These are phyloP conservation scores for Periconia sp. DNA, from an alignment of 2,329 filamentous ascomycete genomes.

Conservation along the genomic window DNA sequence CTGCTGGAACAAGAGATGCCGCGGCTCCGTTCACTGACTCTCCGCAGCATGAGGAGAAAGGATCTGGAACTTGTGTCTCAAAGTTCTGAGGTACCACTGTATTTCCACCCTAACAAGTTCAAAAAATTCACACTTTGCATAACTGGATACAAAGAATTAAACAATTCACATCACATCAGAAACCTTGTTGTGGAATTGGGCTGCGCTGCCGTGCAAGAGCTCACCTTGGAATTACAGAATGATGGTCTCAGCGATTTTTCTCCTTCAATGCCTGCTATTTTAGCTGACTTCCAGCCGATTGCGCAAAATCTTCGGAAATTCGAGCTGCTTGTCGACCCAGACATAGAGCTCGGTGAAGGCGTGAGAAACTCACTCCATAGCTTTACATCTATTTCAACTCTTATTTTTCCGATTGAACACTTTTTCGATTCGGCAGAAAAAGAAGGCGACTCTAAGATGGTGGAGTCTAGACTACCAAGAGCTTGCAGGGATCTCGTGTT, in stretches of 20 bases:
- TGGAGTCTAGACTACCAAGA: too few relatives aligned
- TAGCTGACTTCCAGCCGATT: not conserved
- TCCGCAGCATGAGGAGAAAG: not conserved
- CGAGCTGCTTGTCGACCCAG: too few relatives aligned
- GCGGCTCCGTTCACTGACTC: not conserved
- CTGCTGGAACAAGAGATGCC: not conserved
- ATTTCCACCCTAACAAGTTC: not conserved
- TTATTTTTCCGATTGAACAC: too few relatives aligned
- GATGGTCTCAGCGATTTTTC: not conserved
- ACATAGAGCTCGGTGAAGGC: too few relatives aligned
- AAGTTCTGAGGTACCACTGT: not conserved
- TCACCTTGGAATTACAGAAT: not conserved
- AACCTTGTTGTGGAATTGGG: not conserved
- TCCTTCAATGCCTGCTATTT: not conserved
- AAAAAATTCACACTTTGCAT: not conserved
- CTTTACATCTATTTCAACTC: too few relatives aligned
- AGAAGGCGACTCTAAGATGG: too few relatives aligned
- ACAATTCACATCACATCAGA: not conserved
- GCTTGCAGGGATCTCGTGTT: too few relatives aligned
- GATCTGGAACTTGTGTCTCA: not conserved
- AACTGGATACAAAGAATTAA: not conserved
- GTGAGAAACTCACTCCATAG: too few relatives aligned
- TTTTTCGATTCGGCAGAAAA: too few relatives aligned
- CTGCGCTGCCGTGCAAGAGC: not conserved
- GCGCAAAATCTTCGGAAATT: too few relatives aligned